Evolutionary conservation across 2,329 filamentous ascomycete genomes (phyloP), one percentile per base, ranked within the genome.

Genomic region (Tolypocladium amazonense): DNA sequence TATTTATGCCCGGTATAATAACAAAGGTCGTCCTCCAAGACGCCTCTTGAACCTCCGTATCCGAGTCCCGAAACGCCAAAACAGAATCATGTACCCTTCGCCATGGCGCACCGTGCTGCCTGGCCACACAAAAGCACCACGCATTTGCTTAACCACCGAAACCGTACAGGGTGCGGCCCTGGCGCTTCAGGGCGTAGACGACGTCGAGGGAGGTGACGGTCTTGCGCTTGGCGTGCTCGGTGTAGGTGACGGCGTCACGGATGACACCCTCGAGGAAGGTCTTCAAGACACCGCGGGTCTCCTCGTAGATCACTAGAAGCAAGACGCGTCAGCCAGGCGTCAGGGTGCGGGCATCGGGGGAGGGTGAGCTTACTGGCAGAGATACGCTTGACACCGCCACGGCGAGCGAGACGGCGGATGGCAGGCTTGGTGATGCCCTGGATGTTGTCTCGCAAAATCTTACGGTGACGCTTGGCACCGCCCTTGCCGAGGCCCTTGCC

Each of bases 371-470:
- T 85, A 90, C 87, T 95, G 76, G 92, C 92, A 73, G 92, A 96
- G 74, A 97, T 97, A 96, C 92, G 92, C 90, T 97, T 97, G 85
- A 97, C 92, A 92, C 92, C 92, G 79, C 92, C 92, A 94, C 92
- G 92, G 81, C 92, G 92, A 67, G 92, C 92, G 77, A 97, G 92
- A 95, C 92, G 92, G 73, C 92, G 89, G 80, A 97, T 97, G 72
- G 92, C 92, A 72, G 92, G 92, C 89, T 97, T 97, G 75, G 92
- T 97, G 76, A 97, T 97, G 81, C 92, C 92, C 83, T 97, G 92
- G 76, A 97, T 97, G 89, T 96, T 97, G 89, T 96, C 92, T 81
- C 92, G 91, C 79, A 97, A 86, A 84, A 97, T 97, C 90, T 97
- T 97, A 75, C 93, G 88, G 83, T 97, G 92, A 81, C 92, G 92